Conservation (phyloP, 306 rosid genomes). For the Lathyrus tuberosus region DNA sequence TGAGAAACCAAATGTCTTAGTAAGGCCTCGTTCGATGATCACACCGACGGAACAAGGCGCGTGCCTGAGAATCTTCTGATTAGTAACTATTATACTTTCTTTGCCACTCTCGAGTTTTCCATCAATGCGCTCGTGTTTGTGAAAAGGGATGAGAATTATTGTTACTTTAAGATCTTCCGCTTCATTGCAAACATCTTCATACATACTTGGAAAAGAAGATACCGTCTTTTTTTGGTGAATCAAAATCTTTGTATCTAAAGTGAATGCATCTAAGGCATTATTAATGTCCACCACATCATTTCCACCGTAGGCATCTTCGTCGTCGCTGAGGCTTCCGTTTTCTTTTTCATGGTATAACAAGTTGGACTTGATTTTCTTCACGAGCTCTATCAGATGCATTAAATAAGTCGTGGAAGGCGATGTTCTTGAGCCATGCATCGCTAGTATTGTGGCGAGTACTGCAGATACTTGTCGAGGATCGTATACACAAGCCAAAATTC, state of each 20-base stretch:
- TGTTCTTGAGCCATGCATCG: slow-evolving; percentile 53
- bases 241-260: slow-evolving; percentile 56
- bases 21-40: slow-evolving; percentile 60
- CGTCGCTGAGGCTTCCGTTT: slow-evolving; percentile 67
- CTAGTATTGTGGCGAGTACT: slow-evolving; percentile 55
- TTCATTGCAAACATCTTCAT: slow-evolving; percentile 78
- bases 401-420: slow-evolving; percentile 58
- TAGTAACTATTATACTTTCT: slow-evolving; percentile 75
- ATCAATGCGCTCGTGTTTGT: slow-evolving; percentile 86
- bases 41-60: slow-evolving; percentile 84
- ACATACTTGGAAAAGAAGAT: slow-evolving; percentile 53
- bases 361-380: slow-evolving; percentile 59
- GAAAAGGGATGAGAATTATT: slow-evolving; percentile 69
- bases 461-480: slow-evolving; percentile 77
- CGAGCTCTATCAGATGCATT: slow-evolving; percentile 78
- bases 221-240: slow-evolving; percentile 62
- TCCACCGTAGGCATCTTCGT: slow-evolving; percentile 75
- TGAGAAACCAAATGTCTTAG: slow-evolving; percentile 59
- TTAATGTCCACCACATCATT: slow-evolving; percentile 78
- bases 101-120: slow-evolving; percentile 88
- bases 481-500: slow-evolving; percentile 70
- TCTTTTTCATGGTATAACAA: slow-evolving; percentile 77
- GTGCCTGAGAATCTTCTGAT: slow-evolving; percentile 87
- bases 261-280: slow-evolving; percentile 68
- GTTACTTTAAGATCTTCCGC: slow-evolving; percentile 79